Conservation (phyloP, 2,329 filamentous ascomycete species). For the Aquanectria penicillioides region DNA sequence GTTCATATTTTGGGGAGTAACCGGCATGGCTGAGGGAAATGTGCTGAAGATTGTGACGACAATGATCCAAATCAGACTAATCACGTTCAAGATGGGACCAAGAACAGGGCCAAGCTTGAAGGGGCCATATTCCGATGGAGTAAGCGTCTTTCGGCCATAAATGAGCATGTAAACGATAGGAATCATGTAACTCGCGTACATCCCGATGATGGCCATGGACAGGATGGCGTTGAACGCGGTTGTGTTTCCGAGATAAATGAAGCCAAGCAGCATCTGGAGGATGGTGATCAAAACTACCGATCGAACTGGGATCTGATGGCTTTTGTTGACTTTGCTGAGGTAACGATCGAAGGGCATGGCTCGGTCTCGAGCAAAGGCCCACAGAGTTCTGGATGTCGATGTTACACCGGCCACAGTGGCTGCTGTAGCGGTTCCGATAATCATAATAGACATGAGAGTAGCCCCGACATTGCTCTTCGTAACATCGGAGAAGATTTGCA, state of each 20-base stretch:
- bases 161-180: slow-evolving; percentile 50
- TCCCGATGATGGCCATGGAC: slow-evolving; percentile 32
- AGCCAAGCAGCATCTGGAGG: slow-evolving; percentile 31
- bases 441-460: slow-evolving; percentile 53
- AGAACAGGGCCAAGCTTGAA: slow-evolving; percentile 45
- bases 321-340: slow-evolving; percentile 28
- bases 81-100: slow-evolving; percentile 49
- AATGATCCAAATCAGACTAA: slow-evolving; percentile 54
- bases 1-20: slow-evolving; percentile 56
- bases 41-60: slow-evolving; percentile 56
- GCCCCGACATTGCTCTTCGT: slow-evolving; percentile 52
- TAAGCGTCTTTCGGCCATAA: slow-evolving; percentile 45
- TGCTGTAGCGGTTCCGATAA: slow-evolving; percentile 56
- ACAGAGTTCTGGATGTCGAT: slow-evolving; percentile 54
- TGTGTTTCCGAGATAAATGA: slow-evolving; percentile 29
- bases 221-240: slow-evolving; percentile 35
- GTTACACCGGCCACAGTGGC: slow-evolving; percentile 57
- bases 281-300: slow-evolving; percentile 24
- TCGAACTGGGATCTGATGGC: slow-evolving; percentile 26
- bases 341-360: slow-evolving; percentile 23
- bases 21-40: slow-evolving; percentile 53
- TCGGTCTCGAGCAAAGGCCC: slow-evolving; percentile 41
- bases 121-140: slow-evolving; percentile 28
- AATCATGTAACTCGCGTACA: slow-evolving; percentile 42
- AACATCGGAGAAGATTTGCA: slow-evolving; percentile 55